These are phyloP conservation scores for Halenospora varia DNA, from an alignment of 495 filamentous ascomycete species.

Conservation along the genomic window DNA sequence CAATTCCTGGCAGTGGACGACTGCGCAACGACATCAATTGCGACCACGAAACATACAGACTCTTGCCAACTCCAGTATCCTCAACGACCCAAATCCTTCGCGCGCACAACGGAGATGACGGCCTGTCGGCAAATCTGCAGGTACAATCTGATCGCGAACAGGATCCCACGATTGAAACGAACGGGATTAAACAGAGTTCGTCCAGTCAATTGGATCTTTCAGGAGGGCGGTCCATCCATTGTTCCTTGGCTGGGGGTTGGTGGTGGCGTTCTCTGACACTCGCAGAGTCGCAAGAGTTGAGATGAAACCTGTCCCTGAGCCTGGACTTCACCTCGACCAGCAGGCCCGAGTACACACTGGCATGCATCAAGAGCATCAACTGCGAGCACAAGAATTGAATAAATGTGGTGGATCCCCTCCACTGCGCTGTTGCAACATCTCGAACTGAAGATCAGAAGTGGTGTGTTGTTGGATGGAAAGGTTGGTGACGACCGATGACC, in stretches of 20 bases:
- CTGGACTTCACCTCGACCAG: neutral
- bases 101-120: neutral
- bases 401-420: neutral
- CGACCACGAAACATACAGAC: neutral
- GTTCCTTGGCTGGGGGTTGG: neutral
- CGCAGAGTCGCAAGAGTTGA: conserved; percentile 20
- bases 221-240: neutral
- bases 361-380: neutral
- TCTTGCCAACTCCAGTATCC: neutral
- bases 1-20: neutral
- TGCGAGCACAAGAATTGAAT: neutral
- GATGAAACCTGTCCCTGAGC: conserved; percentile 20
- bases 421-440: neutral
- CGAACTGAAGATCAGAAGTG: neutral
- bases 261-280: conserved; percentile 23
- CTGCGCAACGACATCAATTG: neutral
- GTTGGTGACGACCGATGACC: neutral
- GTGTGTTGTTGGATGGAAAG: neutral
- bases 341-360: neutral
- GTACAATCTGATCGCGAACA: neutral
- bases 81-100: neutral
- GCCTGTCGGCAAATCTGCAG: neutral
- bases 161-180: neutral
- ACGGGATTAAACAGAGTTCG: neutral
- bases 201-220: conserved; percentile 2